A percentile compares a stretch with the other conserved stretches of the same genome.
These are phyloP conservation scores for Striga asiatica DNA, from an alignment of 257 asterid genomes.

Conservation along the genomic window DNA sequence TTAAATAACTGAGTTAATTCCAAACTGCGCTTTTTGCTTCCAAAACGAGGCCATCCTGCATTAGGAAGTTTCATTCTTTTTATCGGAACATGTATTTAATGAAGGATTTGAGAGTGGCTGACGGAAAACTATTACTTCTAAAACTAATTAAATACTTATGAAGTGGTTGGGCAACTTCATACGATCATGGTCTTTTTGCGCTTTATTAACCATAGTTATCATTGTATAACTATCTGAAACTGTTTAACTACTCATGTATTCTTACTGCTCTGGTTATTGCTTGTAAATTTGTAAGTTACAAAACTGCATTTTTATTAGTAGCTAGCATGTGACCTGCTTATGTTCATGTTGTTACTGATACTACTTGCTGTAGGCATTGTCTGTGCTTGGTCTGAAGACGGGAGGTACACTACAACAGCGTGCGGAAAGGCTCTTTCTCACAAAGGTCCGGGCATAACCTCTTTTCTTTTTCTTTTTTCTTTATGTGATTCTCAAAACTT, in stretches of 20 bases:
- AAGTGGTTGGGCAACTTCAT: neutral
- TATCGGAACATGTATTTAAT: neutral
- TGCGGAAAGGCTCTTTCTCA: constrained; percentile 91
- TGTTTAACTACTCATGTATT: neutral
- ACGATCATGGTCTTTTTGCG: neutral
- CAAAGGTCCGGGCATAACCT: constrained; percentile 48
- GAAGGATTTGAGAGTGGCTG: neutral
- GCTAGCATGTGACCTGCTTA: constrained; percentile 4
- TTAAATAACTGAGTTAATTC: neutral
- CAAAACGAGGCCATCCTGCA: neutral
- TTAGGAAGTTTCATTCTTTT: too few relatives aligned
- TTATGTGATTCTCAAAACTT: constrained; percentile 1
- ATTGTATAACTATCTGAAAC: constrained; percentile 2
- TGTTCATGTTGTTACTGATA: constrained; percentile 20
- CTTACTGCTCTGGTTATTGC: neutral
- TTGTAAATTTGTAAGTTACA: constrained; percentile 1
- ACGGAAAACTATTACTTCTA: constrained; percentile 1
- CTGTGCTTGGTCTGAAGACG: constrained; percentile 80
- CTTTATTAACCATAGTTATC: neutral
- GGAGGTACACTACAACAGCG: constrained; percentile 94
- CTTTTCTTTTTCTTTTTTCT: too few relatives aligned
- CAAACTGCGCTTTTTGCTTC: neutral
- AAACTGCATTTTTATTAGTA: neutral
- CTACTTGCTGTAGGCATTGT: constrained; percentile 79
- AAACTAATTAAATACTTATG: neutral